Evolutionary conservation across 2,329 filamentous ascomycete genomes (phyloP).

Genomic region (Dactylellina sp.): DNA sequence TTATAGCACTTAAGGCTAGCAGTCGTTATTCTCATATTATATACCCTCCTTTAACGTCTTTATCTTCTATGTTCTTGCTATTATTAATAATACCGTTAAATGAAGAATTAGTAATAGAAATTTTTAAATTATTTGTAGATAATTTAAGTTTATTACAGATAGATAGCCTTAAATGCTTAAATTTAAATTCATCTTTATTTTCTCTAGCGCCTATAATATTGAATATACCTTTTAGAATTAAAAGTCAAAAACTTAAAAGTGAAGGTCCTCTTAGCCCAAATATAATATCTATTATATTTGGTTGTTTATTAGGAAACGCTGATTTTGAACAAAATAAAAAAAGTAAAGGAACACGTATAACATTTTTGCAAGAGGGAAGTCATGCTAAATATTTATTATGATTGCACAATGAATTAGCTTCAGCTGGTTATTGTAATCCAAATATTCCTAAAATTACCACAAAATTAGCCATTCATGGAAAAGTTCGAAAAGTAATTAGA

Average conservation of each 20-base stretch:
- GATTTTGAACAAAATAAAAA: conserved; percentile 18
- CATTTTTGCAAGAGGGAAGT: conserved; percentile 16
- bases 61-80: conserved; percentile 11
- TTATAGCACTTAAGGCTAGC: conserved; percentile 10
- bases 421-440: conserved; percentile 19
- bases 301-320: conserved; percentile 14
- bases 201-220: conserved; percentile 13
- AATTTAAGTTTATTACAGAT: conserved; percentile 13
- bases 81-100: conserved; percentile 12
- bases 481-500: conserved; percentile 7
- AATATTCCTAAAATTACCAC: conserved; percentile 16
- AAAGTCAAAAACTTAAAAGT: conserved; percentile 15
- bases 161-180: conserved; percentile 1
- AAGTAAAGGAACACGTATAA: conserved; percentile 15
- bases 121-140: conserved; percentile 13
- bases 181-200: conserved; percentile 14
- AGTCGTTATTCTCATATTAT: conserved; percentile 11
- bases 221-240: conserved; percentile 10
- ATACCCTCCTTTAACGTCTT: conserved; percentile 9
- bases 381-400: conserved; percentile 21
- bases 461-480: conserved; percentile 17
- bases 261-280: conserved; percentile 15
- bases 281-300: conserved; percentile 23
- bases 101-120: conserved; percentile 12
- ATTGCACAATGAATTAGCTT: conserved; percentile 24